Percentiles rank a stretch among this genome's conserved stretches.
These are phyloP conservation scores for Colletotrichum cuscutae DNA, from an alignment of 2,329 filamentous ascomycete species.

Conservation along the genomic window DNA sequence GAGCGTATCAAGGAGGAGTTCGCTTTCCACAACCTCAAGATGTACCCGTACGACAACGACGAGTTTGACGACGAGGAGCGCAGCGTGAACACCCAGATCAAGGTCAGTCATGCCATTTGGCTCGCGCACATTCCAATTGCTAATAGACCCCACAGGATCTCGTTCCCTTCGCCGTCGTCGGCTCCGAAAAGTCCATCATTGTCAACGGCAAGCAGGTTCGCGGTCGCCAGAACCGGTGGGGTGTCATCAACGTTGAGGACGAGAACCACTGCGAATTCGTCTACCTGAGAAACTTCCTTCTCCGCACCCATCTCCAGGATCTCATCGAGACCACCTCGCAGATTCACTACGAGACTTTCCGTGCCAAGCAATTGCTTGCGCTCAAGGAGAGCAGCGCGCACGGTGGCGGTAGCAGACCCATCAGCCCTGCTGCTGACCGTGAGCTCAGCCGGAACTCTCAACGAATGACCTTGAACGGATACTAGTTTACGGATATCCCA, in stretches of 20 bases:
- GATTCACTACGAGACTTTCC: slow-evolving; percentile 99
- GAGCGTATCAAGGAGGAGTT: slow-evolving; percentile 99
- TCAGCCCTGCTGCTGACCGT: slow-evolving; percentile 92
- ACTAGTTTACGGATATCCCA: slow-evolving; percentile 64
- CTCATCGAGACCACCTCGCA: slow-evolving; percentile 99
- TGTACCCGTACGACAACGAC: slow-evolving; percentile 99
- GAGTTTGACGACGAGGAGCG: slow-evolving; percentile 98
- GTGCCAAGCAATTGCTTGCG: slow-evolving; percentile 96
- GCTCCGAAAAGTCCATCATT: slow-evolving; percentile 97
- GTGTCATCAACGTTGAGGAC: slow-evolving; percentile 99
- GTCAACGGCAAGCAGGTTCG: slow-evolving; percentile 97
- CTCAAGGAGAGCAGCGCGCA: slow-evolving; percentile 98
- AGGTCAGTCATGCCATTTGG: slow-evolving; percentile 64
- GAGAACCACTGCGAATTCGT: slow-evolving; percentile 99
- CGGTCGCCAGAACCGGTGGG: slow-evolving; percentile 98
- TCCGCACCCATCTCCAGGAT: slow-evolving; percentile 97
- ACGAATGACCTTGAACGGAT: slow-evolving; percentile 98
- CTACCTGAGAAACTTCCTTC: slow-evolving; percentile 97
- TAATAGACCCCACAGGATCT: slow-evolving; percentile 72
- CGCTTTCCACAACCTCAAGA: slow-evolving; percentile 99
- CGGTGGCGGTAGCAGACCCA: slow-evolving; percentile 84
- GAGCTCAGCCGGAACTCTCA: slow-evolving; percentile 98
- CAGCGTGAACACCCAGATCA: slow-evolving; percentile 93
- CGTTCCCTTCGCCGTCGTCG: slow-evolving; percentile 97
- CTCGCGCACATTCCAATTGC: slow-evolving; percentile 18